Base-by-base conservation (phyloP, 2,329 filamentous ascomycete species). In the Microcyclosporella mali region DNA sequence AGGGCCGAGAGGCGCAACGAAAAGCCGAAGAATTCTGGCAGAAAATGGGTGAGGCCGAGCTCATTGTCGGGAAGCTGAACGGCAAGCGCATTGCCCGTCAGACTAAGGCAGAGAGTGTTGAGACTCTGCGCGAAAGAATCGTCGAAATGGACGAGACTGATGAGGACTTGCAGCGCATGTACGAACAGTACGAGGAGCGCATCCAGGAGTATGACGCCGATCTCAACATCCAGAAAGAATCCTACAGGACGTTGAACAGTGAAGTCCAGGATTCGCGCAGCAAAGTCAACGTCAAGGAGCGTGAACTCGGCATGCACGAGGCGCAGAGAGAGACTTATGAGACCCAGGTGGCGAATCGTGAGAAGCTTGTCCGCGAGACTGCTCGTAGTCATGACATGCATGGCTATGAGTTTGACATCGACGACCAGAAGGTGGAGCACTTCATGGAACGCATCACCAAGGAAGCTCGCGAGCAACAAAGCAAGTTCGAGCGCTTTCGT, bases 291-390 rank as follows among this genome's bases (percentile, higher is more conserved):
- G 49, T 50, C n/a, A 74, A 75, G 52, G 70, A 75, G 46, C 70
- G 62, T 1, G 83, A 88, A 54, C 75, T 80, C 55, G 90, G 90
- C 33, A 86, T 83, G 53, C 81, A 84, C 54, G 79, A 92, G 63
- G 90, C 89, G 2, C 84, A 95, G 60, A 88, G 90, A 67, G 83
- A 86, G 49, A 86, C 84, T 56, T 87, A 92, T 60, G 87, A 95
- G 60, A 79, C 84, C 3, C 85, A 95, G 52, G 62, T 95, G 3
- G 72, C 79, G 53, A 71, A 77, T 33, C 84, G 90, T 30, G 75
- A 83, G 56, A 73, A 77, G 8, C 76, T 94, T 63, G 80, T 95
- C 42, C 87, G 82, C 51, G 82, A 89, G 44, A 81, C 86, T 29
- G 88, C 90, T 12, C 74, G 79, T 34, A 74, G 73, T 18, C 85